Evolutionary conservation across 495 filamentous ascomycete species (phyloP).

Genomic region (Penicillium silybi): DNA sequence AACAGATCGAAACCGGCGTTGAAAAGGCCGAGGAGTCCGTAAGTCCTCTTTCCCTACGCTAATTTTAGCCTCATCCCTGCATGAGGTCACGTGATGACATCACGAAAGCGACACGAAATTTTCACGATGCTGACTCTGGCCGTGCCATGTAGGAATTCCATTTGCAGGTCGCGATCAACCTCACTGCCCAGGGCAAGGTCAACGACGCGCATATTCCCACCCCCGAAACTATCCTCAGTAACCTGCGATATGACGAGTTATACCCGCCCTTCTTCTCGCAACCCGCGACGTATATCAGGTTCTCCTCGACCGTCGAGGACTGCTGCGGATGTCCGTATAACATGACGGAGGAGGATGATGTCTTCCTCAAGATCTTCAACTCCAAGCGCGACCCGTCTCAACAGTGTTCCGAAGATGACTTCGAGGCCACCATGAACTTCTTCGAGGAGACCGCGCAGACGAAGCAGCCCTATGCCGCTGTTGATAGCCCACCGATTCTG

Average conservation of each 20-base stretch:
- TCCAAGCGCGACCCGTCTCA: constrained; percentile 58
- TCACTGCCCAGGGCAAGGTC: constrained; percentile 69
- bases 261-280: constrained; percentile 76
- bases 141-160: constrained; percentile 79
- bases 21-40: constrained; percentile 97
- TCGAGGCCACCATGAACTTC: constrained; percentile 91
- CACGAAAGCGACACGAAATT: constrained; percentile 28
- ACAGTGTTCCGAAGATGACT: constrained; percentile 80
- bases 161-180: constrained; percentile 87
- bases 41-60: constrained; percentile 50
- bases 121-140: constrained; percentile 22
- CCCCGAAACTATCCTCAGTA: constrained; percentile 70
- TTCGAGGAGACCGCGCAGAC: constrained; percentile 81
- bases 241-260: constrained; percentile 78
- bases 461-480: constrained; percentile 80
- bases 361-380: constrained; percentile 80
- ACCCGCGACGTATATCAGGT: constrained; percentile 92
- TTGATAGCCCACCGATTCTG: constrained; percentile 79
- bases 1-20: constrained; percentile 89
- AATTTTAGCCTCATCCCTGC: constrained; percentile 38
- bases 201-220: constrained; percentile 79
- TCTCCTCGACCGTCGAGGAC: constrained; percentile 96
- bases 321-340: constrained; percentile 83
- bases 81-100: constrained; percentile 53
- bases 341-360: constrained; percentile 86